Percentiles rank a stretch among this genome's conserved stretches.
Conservation (phyloP, 1,139 yeast genomes). For the Geotrichum citri-aurantii region DNA sequence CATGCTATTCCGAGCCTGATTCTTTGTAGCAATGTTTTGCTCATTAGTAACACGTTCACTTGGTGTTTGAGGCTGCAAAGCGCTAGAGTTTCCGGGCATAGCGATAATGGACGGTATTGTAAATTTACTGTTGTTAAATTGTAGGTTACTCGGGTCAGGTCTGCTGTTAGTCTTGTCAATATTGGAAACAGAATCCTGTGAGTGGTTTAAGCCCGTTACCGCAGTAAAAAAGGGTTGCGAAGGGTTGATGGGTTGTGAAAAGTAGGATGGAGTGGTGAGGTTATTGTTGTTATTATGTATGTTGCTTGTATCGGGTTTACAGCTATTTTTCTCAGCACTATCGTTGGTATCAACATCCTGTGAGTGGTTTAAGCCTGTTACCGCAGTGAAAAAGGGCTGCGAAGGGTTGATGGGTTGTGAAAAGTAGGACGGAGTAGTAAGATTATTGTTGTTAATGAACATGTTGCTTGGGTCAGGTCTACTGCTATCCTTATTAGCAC, state of each 20-base stretch:
- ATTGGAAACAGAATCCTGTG: neutral
- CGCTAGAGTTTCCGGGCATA: neutral
- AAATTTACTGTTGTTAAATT: neutral
- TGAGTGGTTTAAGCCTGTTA: neutral
- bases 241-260: constrained; percentile 2
- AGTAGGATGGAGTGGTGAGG: constrained; percentile 6
- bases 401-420: constrained; percentile 1
- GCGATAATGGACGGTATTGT: neutral
- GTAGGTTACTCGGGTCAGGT: neutral
- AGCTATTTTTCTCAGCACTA: neutral
- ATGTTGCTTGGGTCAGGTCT: neutral
- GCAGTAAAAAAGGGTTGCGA: constrained; percentile 4
- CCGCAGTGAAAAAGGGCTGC: constrained; percentile 4
- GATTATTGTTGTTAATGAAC: neutral
- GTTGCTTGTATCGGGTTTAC: neutral
- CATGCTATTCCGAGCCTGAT: neutral
- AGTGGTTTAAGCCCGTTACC: neutral
- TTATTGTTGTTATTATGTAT: neutral
- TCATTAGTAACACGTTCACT: neutral
- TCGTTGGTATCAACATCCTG: neutral
- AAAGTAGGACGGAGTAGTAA: constrained; percentile 1
- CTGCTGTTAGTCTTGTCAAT: neutral
- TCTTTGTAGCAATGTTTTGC: neutral
- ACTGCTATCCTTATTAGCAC: neutral
- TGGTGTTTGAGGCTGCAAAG: neutral